Percentiles rank a stretch among this genome's conserved stretches.
These are phyloP conservation scores for Amoebophrya sp. DNA, from an alignment of 169 alveolate genomes.

Conservation along the genomic window DNA sequence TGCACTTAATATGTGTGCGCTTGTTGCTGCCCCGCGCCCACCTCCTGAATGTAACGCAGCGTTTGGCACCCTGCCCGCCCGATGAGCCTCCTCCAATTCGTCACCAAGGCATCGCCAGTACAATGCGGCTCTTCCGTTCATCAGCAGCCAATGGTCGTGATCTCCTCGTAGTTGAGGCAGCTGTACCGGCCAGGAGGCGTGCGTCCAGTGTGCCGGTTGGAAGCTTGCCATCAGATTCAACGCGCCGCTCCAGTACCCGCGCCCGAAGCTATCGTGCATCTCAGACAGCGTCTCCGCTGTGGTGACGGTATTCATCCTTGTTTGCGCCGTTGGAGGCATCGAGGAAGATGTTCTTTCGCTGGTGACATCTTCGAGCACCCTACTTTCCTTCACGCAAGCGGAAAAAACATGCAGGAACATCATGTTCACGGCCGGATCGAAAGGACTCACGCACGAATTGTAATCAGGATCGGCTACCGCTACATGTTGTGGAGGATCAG, in stretches of 20 bases:
- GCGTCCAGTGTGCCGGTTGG: neutral
- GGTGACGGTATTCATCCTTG: neutral
- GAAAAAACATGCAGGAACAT: neutral
- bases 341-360: neutral
- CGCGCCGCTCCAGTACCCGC: neutral
- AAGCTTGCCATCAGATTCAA: neutral
- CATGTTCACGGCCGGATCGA: neutral
- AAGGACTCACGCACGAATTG: neutral
- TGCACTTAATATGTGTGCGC: too few relatives aligned
- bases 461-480: neutral
- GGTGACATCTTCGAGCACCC: too few relatives aligned
- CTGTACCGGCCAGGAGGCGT: neutral
- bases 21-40: too few relatives aligned
- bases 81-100: too few relatives aligned
- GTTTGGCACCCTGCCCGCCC: too few relatives aligned
- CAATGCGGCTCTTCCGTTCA: neutral
- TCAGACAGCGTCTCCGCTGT: too few relatives aligned
- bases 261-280: neutral
- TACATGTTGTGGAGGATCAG: neutral
- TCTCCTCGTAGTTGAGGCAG: neutral
- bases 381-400: neutral
- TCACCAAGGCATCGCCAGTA: neutral
- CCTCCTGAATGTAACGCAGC: too few relatives aligned
- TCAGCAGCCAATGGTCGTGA: neutral
- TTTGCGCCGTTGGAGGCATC: neutral